A percentile compares a stretch with the other conserved stretches of the same genome.
Conservation (phyloP, 1,284 basidiomycete species). For the Athelia psychrophila region DNA sequence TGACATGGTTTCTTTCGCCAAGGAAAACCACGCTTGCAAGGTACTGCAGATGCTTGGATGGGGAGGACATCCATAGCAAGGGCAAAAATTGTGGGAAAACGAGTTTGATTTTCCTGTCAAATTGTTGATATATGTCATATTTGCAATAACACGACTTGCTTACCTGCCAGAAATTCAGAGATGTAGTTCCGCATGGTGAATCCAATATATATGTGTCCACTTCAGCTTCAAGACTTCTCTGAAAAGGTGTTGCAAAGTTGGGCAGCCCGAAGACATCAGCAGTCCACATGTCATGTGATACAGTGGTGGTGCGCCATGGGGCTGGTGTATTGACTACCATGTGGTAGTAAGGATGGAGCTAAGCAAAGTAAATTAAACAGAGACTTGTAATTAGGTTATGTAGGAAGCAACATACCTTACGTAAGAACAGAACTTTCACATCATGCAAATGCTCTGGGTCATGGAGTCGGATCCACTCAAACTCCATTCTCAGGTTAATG, state of each 20-base stretch:
- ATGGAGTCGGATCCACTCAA: background rate
- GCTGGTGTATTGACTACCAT: background rate
- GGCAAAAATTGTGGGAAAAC: slow-evolving; percentile 5
- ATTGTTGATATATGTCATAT: background rate
- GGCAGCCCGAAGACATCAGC: background rate
- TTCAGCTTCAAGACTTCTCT: background rate
- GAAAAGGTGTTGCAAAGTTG: background rate
- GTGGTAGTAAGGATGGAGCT: background rate
- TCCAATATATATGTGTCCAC: background rate
- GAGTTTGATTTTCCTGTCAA: slow-evolving; percentile 1
- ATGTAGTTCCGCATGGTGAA: background rate
- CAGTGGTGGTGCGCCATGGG: background rate
- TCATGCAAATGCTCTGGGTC: background rate
- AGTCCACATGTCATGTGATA: background rate
- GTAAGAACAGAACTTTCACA: background rate
- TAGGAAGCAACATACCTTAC: background rate
- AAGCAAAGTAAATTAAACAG: no score
- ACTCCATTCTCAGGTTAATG: background rate
- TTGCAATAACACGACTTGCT: background rate
- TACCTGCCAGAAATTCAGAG: background rate
- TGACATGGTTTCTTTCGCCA: slow-evolving; percentile 5
- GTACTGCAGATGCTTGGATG: slow-evolving; percentile 7
- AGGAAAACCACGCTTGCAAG: slow-evolving; percentile 9
- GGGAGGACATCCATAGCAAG: slow-evolving; percentile 2
- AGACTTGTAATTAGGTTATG: no score